A percentile compares a stretch with the other conserved stretches of the same genome.
Conservation (phyloP, 805 yeast genomes). For the Ogataea dorogensis region DNA sequence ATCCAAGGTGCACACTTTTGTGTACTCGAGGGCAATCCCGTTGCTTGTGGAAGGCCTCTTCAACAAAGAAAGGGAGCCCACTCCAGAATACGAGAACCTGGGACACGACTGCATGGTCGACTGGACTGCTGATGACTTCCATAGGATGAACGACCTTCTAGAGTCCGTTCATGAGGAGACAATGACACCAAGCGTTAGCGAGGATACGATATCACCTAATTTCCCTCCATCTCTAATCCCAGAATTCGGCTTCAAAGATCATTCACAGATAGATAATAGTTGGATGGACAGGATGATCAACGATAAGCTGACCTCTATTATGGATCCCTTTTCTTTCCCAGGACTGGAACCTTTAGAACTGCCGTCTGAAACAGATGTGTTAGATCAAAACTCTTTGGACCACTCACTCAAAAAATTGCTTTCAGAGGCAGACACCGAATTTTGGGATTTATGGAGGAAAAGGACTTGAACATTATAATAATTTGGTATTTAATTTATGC, state of each 20-base stretch:
- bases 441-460: background rate
- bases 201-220: background rate
- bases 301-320: constrained; percentile 5
- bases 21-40: constrained; percentile 7
- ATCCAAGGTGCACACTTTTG: constrained; percentile 18
- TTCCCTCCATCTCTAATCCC: background rate
- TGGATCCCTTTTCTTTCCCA: constrained; percentile 1
- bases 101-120: background rate
- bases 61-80: constrained; percentile 12
- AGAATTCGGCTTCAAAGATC: background rate
- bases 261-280: constrained; percentile 8
- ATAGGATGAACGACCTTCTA: background rate
- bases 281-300: constrained; percentile 17
- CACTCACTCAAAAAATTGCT: background rate
- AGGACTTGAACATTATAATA: background rate
- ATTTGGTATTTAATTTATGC: background rate
- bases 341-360: background rate
- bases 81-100: background rate
- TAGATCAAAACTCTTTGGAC: background rate
- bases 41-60: constrained; percentile 7
- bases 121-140: constrained; percentile 1
- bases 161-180: background rate
- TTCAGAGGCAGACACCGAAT: background rate
- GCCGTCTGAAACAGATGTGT: background rate
- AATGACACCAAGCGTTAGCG: no score